Base-by-base conservation (phyloP, 768 basidiomycete genomes). In the Solioccasus polychromus region DNA sequence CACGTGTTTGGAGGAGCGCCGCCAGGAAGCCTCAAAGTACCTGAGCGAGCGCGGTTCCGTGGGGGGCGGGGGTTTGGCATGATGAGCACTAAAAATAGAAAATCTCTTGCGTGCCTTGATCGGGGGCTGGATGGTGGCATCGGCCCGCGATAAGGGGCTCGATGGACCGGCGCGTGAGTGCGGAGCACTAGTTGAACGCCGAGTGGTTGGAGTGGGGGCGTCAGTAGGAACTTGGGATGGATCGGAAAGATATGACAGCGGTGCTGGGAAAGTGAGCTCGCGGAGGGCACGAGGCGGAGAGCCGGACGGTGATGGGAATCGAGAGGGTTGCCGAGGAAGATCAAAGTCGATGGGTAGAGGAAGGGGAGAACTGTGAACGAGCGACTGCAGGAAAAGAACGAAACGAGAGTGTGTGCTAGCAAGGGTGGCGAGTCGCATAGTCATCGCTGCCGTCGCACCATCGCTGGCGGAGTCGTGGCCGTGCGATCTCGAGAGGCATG, bases 231-330 rank as follows among this genome's bases (percentile, higher is more conserved):
- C 34, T 17, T 61, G 52, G n/a, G 48, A 32, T 10, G 50, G 22
- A 19, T 67, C 56, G 5, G 62, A 51, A 3, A 39, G 47, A 50
- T 76, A 79, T 12, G 82, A 82, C 5, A 91, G 71, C 0, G 88
- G 88, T 6, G 85, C 78, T 19, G 88, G 88, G 62, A 90, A 89
- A 8, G 75, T 78, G 45, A 91, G 74, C 51, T 87, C 80, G 36
- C 81, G 71, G 30, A 70, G 61, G 30, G 50, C 62, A 47, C 63
- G 59, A 58, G 61, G 61, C 47, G 64, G 60, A 1, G 58, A 54
- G 25, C 50, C 46, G 37, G 55, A 39, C 2, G 57, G 54, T 0
- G 36, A 54, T 11, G 53, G 44, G 20, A 55, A 45, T 18, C 46
- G 61, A 45, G 41, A 47, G 18, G 55, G 43, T 10, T 54, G 66